Conservation (phyloP, 345 rosid species). For the Brassica incana region DNA sequence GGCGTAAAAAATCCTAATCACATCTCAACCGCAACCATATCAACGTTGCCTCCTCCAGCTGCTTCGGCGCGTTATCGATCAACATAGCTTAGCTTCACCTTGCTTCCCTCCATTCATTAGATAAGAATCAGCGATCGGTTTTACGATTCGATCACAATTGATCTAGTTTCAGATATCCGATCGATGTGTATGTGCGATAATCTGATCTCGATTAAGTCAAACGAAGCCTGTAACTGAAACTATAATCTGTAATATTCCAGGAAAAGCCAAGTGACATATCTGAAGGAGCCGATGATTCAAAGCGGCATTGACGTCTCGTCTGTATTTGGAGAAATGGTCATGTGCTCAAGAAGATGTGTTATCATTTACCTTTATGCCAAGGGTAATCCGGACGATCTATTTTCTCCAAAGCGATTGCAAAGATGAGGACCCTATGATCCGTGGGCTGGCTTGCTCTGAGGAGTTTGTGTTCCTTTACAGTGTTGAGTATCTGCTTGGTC, state of each 20-base stretch:
- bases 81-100: neutral
- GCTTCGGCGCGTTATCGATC: slow-evolving; percentile 57
- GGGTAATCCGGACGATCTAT: slow-evolving; percentile 88
- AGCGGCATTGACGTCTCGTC: slow-evolving; percentile 92
- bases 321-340: slow-evolving; percentile 96
- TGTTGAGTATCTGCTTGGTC: slow-evolving; percentile 96
- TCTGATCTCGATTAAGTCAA: slow-evolving; percentile 7
- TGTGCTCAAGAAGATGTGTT: slow-evolving; percentile 99
- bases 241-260: slow-evolving; percentile 42
- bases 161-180: slow-evolving; percentile 7
- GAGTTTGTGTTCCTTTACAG: slow-evolving; percentile 79
- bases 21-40: slow-evolving; percentile 1
- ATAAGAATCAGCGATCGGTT: neutral
- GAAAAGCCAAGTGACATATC: slow-evolving; percentile 91
- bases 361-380: slow-evolving; percentile 90
- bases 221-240: slow-evolving; percentile 1
- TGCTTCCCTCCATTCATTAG: neutral
- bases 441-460: slow-evolving; percentile 79
- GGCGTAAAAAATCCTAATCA: neutral
- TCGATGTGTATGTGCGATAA: slow-evolving; percentile 4
- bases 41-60: slow-evolving; percentile 83
- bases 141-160: slow-evolving; percentile 19
- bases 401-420: slow-evolving; percentile 97
- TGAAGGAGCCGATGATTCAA: slow-evolving; percentile 96
- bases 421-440: slow-evolving; percentile 94